Evolutionary conservation across 352 stramenopile species (phyloP).

Genomic region (Blastocystis sp.): DNA sequence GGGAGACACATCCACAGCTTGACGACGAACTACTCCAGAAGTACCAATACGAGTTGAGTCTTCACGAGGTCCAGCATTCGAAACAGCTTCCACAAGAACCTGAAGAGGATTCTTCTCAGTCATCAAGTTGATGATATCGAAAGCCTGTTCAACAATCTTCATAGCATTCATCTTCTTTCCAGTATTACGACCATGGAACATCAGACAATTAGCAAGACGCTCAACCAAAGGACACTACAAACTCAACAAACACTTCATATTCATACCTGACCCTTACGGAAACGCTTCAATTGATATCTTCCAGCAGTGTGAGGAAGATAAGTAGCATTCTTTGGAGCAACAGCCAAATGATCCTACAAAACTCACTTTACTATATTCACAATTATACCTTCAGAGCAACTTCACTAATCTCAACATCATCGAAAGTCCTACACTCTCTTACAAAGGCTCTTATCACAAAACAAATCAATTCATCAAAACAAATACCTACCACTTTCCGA

Average conservation of each 20-base stretch:
- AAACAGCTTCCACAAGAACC: too few species aligned
- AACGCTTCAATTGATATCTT: conserved; percentile 98
- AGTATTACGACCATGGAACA: conserved; percentile 95
- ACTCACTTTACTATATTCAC: background rate
- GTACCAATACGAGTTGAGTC: too few species aligned
- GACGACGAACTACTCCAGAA: too few species aligned
- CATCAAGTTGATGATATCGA: too few species aligned
- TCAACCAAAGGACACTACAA: conserved; percentile 95
- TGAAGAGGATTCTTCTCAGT: too few species aligned
- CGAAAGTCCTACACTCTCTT: conserved; percentile 79
- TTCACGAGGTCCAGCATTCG: too few species aligned
- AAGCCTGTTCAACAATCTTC: too few species aligned
- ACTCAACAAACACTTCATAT: conserved; percentile 46
- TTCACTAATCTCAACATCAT: conserved; percentile 95
- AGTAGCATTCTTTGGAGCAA: conserved; percentile 91
- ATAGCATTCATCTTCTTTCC: conserved; percentile 99
- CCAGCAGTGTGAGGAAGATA: conserved; percentile 97
- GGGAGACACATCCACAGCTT: too few species aligned
- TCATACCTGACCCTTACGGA: conserved; percentile 84
- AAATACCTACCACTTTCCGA: conserved; percentile 82
- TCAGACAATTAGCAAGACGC: conserved; percentile 88
- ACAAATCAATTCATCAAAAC: background rate
- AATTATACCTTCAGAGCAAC: conserved; percentile 81
- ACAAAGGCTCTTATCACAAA: conserved; percentile 14
- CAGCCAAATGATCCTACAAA: conserved; percentile 90